Evolutionary conservation across 2,329 filamentous ascomycete species (phyloP).

Genomic region (Colletotrichum acutatum): DNA sequence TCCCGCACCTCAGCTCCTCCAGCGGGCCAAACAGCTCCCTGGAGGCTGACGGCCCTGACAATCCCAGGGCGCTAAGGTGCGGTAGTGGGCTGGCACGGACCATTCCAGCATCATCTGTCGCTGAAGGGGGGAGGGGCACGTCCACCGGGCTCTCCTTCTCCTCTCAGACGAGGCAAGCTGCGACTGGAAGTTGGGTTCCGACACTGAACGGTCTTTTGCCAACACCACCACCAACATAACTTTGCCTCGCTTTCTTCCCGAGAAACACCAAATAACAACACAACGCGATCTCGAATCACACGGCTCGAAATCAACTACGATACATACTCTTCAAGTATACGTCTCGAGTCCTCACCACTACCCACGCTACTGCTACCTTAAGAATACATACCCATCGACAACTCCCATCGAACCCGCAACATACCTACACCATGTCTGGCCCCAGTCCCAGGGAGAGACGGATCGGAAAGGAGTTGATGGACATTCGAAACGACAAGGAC

Average conservation of each 20-base stretch:
- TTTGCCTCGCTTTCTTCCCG: background rate
- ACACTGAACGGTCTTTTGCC: background rate
- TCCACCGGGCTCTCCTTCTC: conserved; percentile 12
- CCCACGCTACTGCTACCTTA: background rate
- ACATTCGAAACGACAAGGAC: conserved; percentile 77
- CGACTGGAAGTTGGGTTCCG: background rate
- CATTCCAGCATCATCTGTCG: conserved; percentile 29
- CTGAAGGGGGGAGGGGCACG: conserved; percentile 15
- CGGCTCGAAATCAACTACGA: background rate
- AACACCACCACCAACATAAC: background rate
- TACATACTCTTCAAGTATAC: background rate
- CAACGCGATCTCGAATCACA: background rate
- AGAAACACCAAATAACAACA: no score
- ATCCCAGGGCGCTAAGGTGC: conserved; percentile 16
- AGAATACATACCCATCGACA: background rate
- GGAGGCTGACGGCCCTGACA: conserved; percentile 22
- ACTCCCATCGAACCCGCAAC: background rate
- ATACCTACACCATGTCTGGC: conserved; percentile 52
- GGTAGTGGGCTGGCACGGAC: conserved; percentile 26
- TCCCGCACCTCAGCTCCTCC: background rate
- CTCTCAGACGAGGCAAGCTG: background rate
- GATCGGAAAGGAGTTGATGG: conserved; percentile 80
- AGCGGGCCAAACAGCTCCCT: background rate
- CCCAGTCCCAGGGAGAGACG: conserved; percentile 63
- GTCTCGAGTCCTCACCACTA: background rate